Base-by-base conservation (phyloP, 1,284 basidiomycete genomes). In the Ganoderma resinaceum region DNA sequence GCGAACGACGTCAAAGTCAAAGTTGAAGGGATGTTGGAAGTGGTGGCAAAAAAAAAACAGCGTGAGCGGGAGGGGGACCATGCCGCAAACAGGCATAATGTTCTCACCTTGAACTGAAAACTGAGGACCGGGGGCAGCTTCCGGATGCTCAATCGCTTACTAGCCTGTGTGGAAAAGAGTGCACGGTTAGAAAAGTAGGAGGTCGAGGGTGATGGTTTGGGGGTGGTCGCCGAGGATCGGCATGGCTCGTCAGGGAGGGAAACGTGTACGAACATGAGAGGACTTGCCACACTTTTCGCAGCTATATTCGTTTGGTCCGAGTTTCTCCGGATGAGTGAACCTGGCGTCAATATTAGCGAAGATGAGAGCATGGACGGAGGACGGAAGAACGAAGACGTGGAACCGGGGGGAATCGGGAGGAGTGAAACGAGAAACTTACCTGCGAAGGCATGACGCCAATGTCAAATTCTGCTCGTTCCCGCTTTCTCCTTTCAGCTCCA, bases 41-140 rank as follows among this genome's bases (percentile, higher is more conserved):
- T 12, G n/a, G 58, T 20, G 26, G 16, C 42, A 14, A 60, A 26
- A 53, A 23, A 31, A 26, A 53, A 23, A 31, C 16, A 38, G 53
- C 46, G 71, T 70, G 42, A 72, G 67, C 65, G 55, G n/a, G 61
- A 33, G 58, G 16, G 23, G 49, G 26, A 33, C 29, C 8, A 26
- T 26, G 38, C 42, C 58, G 46, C 61, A 49, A 26, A 53, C 58
- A 3, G 69, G 67, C 40, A 49, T 26, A 55, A 68, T 57, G 11
- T 60, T 61, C 77, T 52, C 65, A 95, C 96, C 87, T 99, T 99
- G 82, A 99, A 92, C 79, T 99, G 97, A 74, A 99, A 95, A 74
- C 94, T 95, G 58, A 99, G 84, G 0, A 98, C 95, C 0, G 95
- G 93, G 0, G 97, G 96, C 4, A 99, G 84, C 71, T 92, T 92